These are phyloP conservation scores for Tricholoma sp. DNA, from an alignment of 768 basidiomycete species.

Conservation along the genomic window DNA sequence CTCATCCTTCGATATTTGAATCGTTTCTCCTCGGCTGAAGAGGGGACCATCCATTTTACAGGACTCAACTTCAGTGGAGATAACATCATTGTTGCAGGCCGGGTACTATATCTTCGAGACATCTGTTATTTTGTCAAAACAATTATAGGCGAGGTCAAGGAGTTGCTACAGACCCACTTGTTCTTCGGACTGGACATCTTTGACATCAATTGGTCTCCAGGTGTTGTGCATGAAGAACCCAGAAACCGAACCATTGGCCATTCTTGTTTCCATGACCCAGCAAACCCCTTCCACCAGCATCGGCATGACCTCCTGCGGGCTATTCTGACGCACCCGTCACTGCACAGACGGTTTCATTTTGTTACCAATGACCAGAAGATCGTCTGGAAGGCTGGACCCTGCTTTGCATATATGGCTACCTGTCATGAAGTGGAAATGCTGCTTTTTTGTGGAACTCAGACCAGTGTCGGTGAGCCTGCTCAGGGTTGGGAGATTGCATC, in stretches of 20 bases:
- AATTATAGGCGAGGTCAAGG: constrained; percentile 9
- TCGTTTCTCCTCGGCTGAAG: constrained; percentile 6
- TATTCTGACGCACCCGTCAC: constrained; percentile 4
- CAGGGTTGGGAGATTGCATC: constrained; percentile 13
- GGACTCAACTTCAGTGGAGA: constrained; percentile 11
- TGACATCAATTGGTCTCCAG: constrained; percentile 12
- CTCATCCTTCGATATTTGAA: not conserved
- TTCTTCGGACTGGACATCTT: constrained; percentile 11
- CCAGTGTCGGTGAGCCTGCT: constrained; percentile 8
- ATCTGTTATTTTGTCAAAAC: constrained; percentile 10
- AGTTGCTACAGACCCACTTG: constrained; percentile 4
- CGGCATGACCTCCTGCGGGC: constrained; percentile 1
- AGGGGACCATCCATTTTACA: constrained; percentile 1
- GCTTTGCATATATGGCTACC: not conserved
- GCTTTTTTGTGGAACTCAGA: not conserved
- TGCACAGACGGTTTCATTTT: constrained; percentile 12
- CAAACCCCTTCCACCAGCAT: constrained; percentile 6
- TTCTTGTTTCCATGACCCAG: constrained; percentile 8
- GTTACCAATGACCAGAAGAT: not conserved
- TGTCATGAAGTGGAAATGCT: not conserved
- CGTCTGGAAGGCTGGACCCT: not conserved
- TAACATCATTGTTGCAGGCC: constrained; percentile 12
- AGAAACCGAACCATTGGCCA: constrained; percentile 3
- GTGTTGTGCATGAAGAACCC: constrained; percentile 8
- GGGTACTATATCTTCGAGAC: constrained; percentile 9